Base-by-base conservation (phyloP, 768 basidiomycete species). In the Psilocybe cubensis region DNA sequence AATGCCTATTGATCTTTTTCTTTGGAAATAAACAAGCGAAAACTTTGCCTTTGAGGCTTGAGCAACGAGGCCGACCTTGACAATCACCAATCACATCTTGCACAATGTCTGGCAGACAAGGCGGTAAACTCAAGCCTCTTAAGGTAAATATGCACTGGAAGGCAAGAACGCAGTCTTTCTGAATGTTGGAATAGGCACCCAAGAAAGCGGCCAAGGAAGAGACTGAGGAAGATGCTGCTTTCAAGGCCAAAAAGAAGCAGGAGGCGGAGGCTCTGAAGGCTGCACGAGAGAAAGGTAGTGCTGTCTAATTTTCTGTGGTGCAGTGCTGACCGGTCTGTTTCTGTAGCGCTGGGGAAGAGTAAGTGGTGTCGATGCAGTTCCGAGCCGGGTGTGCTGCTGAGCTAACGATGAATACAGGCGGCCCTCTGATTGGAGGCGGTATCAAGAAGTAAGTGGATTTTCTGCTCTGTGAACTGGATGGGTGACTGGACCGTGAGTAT, bases 101-200 rank as follows among this genome's bases (percentile, higher is more conserved):
- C 9, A 29, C 14, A 27, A 88, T 88, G 86, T 75, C 84, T 27
- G 74, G 80, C 68, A 83, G 90, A 76, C 87, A 91, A 79, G 91
- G 89, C 60, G 92, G 92, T 68, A 94, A 94, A 75, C 68, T 88
- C 52, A 94, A 94, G 82, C 92, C 92, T 52, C 74, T 94, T 63
- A 94, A 94, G 91, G 92, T 87, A 40, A 59, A 50, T 61, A 3
- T 24, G 40, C 8, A 27, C 33, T 21, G 11, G 24, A 35, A 24
- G 44, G 52, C 51, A 31, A 14, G 25, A 41, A 57, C 44, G 57
- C 40, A 58, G 52, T 35, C 51, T 21, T 47, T 49, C 38, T 51
- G 21, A 50, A 35, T 17, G 45, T 12, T n/a, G 44, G 49, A 25
- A 12, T 60, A 94, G 92, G 86, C 90, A 51, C 81, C 92, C 40